phyloP scores from a whole-genome alignment of 495 filamentous ascomycete species.

The Lophiostoma macrostomum region DNA sequence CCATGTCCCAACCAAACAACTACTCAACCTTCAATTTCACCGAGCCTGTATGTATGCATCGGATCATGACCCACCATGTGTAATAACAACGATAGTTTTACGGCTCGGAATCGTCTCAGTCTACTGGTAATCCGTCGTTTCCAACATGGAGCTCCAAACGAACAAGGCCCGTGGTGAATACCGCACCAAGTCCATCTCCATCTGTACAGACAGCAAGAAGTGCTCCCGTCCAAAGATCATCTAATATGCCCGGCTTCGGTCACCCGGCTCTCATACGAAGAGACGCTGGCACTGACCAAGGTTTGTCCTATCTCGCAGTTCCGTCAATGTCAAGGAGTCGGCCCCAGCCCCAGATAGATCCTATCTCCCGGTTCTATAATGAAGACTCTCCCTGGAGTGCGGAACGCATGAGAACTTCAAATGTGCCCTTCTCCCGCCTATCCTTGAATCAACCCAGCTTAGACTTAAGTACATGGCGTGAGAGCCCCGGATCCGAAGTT shows the following conservation, averaged over 20 bases:
- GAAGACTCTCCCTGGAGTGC: conserved; percentile 28
- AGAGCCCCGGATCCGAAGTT: conserved; percentile 12
- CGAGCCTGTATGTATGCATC: conserved; percentile 10
- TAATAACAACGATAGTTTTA: conserved; percentile 27
- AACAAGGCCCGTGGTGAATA: conserved; percentile 4
- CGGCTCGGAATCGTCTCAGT: conserved; percentile 3
- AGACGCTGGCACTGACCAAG: conserved; percentile 13
- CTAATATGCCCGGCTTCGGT: neutral
- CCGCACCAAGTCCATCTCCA: conserved; percentile 11
- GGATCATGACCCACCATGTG: neutral
- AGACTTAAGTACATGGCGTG: conserved; percentile 9
- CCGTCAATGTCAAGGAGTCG: conserved; percentile 5
- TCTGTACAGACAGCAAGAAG: conserved; percentile 8
- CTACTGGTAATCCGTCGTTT: conserved; percentile 9
- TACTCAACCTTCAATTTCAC: conserved; percentile 10
- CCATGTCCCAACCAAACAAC: conserved; percentile 32
- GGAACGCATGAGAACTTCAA: conserved; percentile 12
- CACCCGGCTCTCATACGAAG: neutral
- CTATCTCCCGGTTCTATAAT: conserved; percentile 24
- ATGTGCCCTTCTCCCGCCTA: neutral
- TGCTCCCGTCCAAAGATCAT: conserved; percentile 1
- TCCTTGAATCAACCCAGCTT: conserved; percentile 10
- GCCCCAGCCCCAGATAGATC: conserved; percentile 3
- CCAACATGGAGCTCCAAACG: conserved; percentile 15
- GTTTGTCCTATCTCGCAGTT: conserved; percentile 14